phyloP scores from a whole-genome alignment of 208 protist genomes.

The Kentomonas sorsogonicus region DNA sequence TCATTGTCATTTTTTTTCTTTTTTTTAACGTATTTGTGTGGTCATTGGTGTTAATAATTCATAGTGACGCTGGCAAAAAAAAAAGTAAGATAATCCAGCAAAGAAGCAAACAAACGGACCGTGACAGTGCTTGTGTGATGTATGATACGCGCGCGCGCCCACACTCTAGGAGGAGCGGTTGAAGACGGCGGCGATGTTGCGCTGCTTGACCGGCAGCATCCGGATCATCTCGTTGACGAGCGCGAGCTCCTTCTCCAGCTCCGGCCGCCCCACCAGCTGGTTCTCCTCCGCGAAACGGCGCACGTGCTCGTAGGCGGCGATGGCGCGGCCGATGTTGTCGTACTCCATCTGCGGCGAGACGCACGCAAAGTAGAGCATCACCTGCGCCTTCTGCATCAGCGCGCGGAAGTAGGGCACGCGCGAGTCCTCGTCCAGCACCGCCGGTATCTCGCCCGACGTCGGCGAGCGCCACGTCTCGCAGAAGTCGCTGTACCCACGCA shows the following conservation, averaged over 20 bases:
- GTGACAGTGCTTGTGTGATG: no score
- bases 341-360: constrained; percentile 67
- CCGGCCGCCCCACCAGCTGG: constrained; percentile 15
- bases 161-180: no score
- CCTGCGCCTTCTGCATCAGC: constrained; percentile 65
- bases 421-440: constrained; percentile 60
- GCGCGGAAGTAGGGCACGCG: constrained; percentile 73
- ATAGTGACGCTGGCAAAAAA: no score
- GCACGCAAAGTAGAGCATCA: constrained; percentile 41
- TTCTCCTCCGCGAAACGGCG: constrained; percentile 63
- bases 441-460: constrained; percentile 35
- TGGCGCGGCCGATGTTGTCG: constrained; percentile 46
- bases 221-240: constrained; percentile 64
- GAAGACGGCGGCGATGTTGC: constrained; percentile 50
- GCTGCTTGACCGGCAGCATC: constrained; percentile 71
- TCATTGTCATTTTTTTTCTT: no score
- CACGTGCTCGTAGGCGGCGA: constrained; percentile 44
- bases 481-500: constrained; percentile 66
- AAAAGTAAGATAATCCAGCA: no score
- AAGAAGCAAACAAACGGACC: no score
- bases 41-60: no score
- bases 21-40: no score
- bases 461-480: constrained; percentile 72
- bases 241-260: constrained; percentile 41
- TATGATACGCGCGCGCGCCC: no score